Conservation (phyloP, 495 filamentous ascomycete species). For the Neurospora sp. region DNA sequence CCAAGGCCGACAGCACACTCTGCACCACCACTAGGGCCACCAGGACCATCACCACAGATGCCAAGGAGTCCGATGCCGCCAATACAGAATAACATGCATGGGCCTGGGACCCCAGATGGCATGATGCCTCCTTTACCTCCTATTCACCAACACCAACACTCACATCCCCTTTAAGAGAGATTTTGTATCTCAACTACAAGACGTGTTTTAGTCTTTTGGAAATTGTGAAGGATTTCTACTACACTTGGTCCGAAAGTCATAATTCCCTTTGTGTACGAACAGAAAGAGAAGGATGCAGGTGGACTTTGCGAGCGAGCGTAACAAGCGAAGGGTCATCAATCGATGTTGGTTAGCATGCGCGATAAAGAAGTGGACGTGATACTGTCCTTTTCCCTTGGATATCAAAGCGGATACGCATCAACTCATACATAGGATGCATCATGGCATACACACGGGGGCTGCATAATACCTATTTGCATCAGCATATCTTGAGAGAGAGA, state of each 20-base stretch:
- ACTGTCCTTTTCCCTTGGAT: neutral
- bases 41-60: neutral
- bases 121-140: slow-evolving; percentile 9
- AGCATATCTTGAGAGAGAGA: neutral
- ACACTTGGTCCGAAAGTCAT: neutral
- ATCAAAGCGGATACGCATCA: neutral
- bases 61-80: neutral
- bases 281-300: neutral
- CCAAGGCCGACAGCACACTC: neutral
- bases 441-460: neutral
- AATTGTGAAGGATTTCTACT: neutral
- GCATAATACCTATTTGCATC: neutral
- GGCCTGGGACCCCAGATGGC: slow-evolving; percentile 1
- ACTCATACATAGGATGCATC: neutral
- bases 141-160: slow-evolving; percentile 9
- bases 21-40: neutral
- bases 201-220: neutral
- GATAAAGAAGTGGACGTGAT: neutral
- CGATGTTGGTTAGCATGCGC: neutral
- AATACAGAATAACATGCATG: neutral
- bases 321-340: neutral
- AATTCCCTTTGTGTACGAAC: neutral
- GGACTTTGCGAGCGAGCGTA: neutral
- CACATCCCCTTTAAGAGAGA: neutral
- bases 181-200: neutral